These are phyloP conservation scores for Limonium bicolor DNA, from an alignment of 148 eudicot species.

Conservation along the genomic window DNA sequence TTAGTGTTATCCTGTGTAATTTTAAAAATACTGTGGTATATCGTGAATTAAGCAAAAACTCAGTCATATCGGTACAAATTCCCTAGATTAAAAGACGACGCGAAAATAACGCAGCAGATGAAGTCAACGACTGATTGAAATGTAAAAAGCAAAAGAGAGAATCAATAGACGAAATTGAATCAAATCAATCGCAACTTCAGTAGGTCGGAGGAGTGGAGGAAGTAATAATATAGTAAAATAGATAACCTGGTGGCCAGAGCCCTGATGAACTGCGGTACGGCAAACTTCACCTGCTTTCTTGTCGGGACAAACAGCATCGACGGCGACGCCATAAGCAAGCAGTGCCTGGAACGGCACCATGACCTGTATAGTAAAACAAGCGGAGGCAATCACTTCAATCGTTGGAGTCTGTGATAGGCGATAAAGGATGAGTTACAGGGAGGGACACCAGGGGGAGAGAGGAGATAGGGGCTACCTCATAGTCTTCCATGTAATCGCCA, in stretches of 20 bases:
- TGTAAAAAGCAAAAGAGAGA: conserved; percentile 3
- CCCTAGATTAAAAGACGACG: too few relatives aligned
- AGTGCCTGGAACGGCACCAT: conserved; percentile 99
- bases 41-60: too few relatives aligned
- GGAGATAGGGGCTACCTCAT: conserved; percentile 33
- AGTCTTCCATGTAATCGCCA: conserved; percentile 92
- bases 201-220: too few relatives aligned
- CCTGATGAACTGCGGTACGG: conserved; percentile 74
- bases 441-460: not conserved
- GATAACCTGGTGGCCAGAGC: conserved; percentile 46
- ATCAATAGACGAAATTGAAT: not conserved
- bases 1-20: too few relatives aligned
- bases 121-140: too few relatives aligned
- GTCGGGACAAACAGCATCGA: conserved; percentile 89
- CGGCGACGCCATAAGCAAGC: conserved; percentile 71
- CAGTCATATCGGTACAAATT: too few relatives aligned
- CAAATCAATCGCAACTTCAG: not conserved
- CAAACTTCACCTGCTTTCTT: conserved; percentile 84
- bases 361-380: conserved; percentile 29
- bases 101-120: too few relatives aligned
- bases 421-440: not conserved
- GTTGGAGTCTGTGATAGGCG: too few relatives aligned
- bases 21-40: too few relatives aligned
- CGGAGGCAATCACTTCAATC: too few relatives aligned
- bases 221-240: not conserved